Evolutionary conservation across 345 rosid genomes (phyloP), one percentile per base, ranked within the genome.

Genomic region (Bruguiera parviflora): DNA sequence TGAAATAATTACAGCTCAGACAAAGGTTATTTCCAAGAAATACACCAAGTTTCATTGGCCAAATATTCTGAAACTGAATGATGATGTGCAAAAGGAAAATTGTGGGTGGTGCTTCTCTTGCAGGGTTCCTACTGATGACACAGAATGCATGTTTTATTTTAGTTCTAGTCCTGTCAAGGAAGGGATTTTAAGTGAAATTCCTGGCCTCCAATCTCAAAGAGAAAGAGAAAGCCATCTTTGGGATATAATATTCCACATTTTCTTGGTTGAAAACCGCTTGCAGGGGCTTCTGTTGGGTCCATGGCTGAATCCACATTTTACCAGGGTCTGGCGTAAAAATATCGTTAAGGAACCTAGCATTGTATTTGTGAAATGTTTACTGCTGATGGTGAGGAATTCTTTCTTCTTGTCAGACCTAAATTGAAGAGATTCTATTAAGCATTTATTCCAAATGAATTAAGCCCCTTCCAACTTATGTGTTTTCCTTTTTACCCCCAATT

Each of bases 31-130:
- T 66, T 84, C 89, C 79, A 88, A 83, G 80, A 86, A 80, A 70
- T 76, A 82, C 68, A 62, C 78, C 63, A 88, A 75, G 79, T 87
- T 89, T 72, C 71, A 62, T 62, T 88, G 95, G 96, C 87, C 85
- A 61, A 77, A 79, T 77, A 69, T 77, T 62, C 81, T 64, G 66
- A 80, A 74, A 46, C 77, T 74, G 32, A 79, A 73, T 59, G 64
- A 66, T 47, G 85, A 78, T 76, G 73, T 72, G 4, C 83, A 68
- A 81, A 92, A 78, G 77, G 99, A 92, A 82, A 88, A 79, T 66
- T 95, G 99, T 80, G 99, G 99, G 53, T 95, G 99, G 99, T 95
- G 99, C 84, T 84, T 82, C 82, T 70, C 84, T 69, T 95, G 99
- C 84, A 81, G 83, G 81, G 76, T 52, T 65, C 69, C 84, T 11